Conservation (phyloP, 345 rosid genomes). For the Dipteronia sinensis region DNA sequence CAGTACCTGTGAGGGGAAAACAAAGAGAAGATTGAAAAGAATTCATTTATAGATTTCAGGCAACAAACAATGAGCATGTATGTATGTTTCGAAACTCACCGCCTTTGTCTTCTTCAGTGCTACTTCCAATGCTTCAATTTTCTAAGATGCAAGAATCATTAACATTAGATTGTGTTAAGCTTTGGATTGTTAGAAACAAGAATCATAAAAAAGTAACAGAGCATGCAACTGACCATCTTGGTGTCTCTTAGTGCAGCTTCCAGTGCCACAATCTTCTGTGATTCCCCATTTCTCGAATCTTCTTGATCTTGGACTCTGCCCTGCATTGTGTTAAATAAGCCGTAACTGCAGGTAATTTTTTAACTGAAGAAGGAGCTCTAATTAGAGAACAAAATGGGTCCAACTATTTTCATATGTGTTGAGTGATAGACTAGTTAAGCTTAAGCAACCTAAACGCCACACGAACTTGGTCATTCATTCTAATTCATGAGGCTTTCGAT, state of each 20-base stretch:
- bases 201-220: neutral
- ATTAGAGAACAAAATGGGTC: neutral
- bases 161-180: conserved; percentile 1
- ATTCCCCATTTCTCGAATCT: conserved; percentile 5
- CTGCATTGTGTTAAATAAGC: conserved; percentile 19
- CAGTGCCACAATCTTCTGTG: conserved; percentile 28
- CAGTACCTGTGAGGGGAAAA: conserved; percentile 34
- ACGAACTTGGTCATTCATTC: too few species aligned
- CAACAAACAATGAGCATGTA: neutral
- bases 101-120: conserved; percentile 42
- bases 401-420: neutral
- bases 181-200: conserved; percentile 3
- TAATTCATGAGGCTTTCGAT: too few species aligned
- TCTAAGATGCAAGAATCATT: conserved; percentile 25
- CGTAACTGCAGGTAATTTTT: neutral
- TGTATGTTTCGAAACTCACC: conserved; percentile 28
- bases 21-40: neutral
- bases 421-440: too few species aligned
- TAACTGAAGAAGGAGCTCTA: neutral
- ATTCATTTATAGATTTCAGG: neutral
- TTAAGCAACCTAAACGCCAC: too few species aligned
- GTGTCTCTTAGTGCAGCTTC: conserved; percentile 33
- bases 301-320: conserved; percentile 17
- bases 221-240: conserved; percentile 33
- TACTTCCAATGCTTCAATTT: conserved; percentile 44